phyloP scores from a whole-genome alignment of 2,329 filamentous ascomycete species.

The Exophiala xenobiotica region DNA sequence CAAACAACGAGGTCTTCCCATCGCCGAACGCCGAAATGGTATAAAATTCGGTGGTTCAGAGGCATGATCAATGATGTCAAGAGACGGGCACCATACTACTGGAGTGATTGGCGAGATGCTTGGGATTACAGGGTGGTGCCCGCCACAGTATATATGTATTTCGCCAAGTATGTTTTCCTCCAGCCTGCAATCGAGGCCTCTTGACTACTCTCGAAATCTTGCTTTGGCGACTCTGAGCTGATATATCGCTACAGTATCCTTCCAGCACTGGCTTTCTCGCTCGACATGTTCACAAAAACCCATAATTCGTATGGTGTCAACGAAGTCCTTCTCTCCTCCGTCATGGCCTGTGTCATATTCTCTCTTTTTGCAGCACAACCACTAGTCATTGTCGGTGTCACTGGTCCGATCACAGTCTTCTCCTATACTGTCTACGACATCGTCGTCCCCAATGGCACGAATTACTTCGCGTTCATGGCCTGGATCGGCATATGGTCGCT shows the following conservation, averaged over 20 bases:
- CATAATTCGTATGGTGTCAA: constrained; percentile 84
- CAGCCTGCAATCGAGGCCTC: too few species aligned
- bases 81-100: constrained; percentile 72
- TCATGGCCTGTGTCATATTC: constrained; percentile 80
- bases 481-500: constrained; percentile 89
- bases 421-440: constrained; percentile 95
- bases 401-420: constrained; percentile 87
- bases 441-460: constrained; percentile 70
- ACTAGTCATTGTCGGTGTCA: constrained; percentile 86
- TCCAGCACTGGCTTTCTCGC: constrained; percentile 81
- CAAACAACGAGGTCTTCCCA: constrained; percentile 22
- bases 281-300: constrained; percentile 92
- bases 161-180: constrained; percentile 71
- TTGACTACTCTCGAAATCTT: too few species aligned
- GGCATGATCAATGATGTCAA: constrained; percentile 79
- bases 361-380: constrained; percentile 77
- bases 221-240: neutral
- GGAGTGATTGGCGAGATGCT: constrained; percentile 80
- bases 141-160: constrained; percentile 90
- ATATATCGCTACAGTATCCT: constrained; percentile 62
- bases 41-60: constrained; percentile 70
- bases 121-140: constrained; percentile 89
- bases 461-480: constrained; percentile 87
- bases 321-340: constrained; percentile 82
- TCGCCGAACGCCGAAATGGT: constrained; percentile 56